These are phyloP conservation scores for Hypoxylon sp. DNA, from an alignment of 2,329 filamentous ascomycete species.

Conservation along the genomic window DNA sequence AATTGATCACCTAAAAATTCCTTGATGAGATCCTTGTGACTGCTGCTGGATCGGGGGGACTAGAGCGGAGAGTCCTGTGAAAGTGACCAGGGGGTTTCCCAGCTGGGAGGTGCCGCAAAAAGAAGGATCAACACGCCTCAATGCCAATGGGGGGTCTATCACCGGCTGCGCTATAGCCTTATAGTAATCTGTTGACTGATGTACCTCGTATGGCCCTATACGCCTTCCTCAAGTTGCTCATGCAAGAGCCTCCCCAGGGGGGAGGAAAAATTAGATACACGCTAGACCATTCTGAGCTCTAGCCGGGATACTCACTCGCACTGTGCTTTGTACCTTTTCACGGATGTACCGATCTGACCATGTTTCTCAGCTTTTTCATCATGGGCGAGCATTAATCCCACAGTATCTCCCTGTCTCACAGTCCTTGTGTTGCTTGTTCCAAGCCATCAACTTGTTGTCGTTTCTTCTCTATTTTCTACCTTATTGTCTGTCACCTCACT, in stretches of 20 bases:
- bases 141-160: conserved; percentile 28
- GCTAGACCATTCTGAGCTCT: conserved; percentile 30
- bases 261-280: conserved; percentile 42
- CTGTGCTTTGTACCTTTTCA: conserved; percentile 39
- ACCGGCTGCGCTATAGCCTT: conserved; percentile 9
- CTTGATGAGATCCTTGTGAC: conserved; percentile 38
- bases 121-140: conserved; percentile 39
- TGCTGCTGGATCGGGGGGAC: conserved; percentile 26
- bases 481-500: conserved; percentile 65
- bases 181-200: conserved; percentile 32
- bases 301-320: conserved; percentile 27
- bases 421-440: conserved; percentile 33
- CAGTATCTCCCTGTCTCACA: conserved; percentile 36
- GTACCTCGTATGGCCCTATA: conserved; percentile 20
- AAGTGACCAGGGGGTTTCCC: conserved; percentile 34
- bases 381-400: conserved; percentile 35
- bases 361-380: conserved; percentile 38
- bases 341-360: conserved; percentile 35
- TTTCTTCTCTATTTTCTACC: conserved; percentile 46
- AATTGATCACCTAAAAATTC: conserved; percentile 35
- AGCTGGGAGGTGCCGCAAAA: conserved; percentile 29
- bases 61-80: conserved; percentile 18
- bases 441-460: conserved; percentile 31
- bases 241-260: conserved; percentile 41
- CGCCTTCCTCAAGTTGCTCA: not conserved